Evolutionary conservation across 2,329 filamentous ascomycete species (phyloP).

Genomic region (Epichloe gansuensis): DNA sequence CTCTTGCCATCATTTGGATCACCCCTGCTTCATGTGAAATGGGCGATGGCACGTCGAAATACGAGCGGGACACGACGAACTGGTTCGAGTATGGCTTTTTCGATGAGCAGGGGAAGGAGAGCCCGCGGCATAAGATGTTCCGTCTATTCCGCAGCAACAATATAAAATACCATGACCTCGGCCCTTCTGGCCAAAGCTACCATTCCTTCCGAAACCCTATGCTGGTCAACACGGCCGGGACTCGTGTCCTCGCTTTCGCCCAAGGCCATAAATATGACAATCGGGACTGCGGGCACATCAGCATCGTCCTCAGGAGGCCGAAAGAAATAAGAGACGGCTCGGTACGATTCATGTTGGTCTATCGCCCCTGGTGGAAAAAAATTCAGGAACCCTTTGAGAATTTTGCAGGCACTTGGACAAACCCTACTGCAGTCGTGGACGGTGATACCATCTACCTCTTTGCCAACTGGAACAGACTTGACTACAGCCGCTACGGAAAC

Average conservation of each 20-base stretch:
- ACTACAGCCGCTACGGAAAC: slow-evolving; percentile 15
- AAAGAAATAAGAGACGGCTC: accelerated
- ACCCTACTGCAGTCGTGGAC: slow-evolving; percentile 18
- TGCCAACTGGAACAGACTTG: slow-evolving; percentile 16
- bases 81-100: too few relatives aligned
- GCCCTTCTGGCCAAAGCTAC: slow-evolving; percentile 14
- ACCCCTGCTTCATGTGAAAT: too few relatives aligned
- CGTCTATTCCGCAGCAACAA: slow-evolving; percentile 16
- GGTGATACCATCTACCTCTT: slow-evolving; percentile 20
- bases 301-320: slow-evolving; percentile 15
- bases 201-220: slow-evolving; percentile 18
- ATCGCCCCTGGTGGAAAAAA: slow-evolving; percentile 7
- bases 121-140: slow-evolving; percentile 2
- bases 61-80: too few relatives aligned
- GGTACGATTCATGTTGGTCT: accelerated
- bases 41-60: too few relatives aligned
- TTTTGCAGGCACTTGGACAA: slow-evolving; percentile 17
- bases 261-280: slow-evolving; percentile 15
- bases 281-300: slow-evolving; percentile 17
- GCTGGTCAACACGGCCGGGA: slow-evolving; percentile 13
- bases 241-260: slow-evolving; percentile 16
- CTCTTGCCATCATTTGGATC: too few relatives aligned
- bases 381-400: slow-evolving; percentile 15
- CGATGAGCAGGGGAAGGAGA: too few relatives aligned
- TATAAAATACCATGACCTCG: slow-evolving; percentile 15